A percentile compares a stretch with the other conserved stretches of the same genome.
These are phyloP conservation scores for Aspergillus fumigatiaffinis DNA, from an alignment of 2,329 filamentous ascomycete species.

Conservation along the genomic window DNA sequence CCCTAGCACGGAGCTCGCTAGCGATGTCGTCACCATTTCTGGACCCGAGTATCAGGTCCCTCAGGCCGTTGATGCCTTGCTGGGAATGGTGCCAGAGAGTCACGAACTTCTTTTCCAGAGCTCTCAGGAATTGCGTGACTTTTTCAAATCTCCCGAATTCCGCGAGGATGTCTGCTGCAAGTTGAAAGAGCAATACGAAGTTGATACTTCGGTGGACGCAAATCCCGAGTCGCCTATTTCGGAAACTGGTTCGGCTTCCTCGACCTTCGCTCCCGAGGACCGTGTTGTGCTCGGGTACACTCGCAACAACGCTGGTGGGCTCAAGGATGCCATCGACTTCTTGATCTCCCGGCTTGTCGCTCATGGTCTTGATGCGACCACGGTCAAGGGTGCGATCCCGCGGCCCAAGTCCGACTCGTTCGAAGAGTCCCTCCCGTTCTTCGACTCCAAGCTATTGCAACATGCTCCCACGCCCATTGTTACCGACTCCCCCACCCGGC, in stretches of 20 bases:
- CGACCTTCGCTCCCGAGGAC: conserved; percentile 48
- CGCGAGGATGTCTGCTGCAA: conserved; percentile 74
- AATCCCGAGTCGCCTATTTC: conserved; percentile 27
- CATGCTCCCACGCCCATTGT: conserved; percentile 76
- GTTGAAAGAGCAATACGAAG: conserved; percentile 86
- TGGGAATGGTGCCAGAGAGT: conserved; percentile 96
- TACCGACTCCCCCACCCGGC: conserved; percentile 84
- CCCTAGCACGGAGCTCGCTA: conserved; percentile 94
- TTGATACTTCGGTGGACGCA: conserved; percentile 71
- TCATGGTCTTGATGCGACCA: conserved; percentile 79
- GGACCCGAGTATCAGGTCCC: conserved; percentile 98
- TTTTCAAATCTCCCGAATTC: conserved; percentile 78
- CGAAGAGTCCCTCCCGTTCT: conserved; percentile 93
- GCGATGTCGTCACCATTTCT: conserved; percentile 91
- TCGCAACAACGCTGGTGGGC: conserved; percentile 90
- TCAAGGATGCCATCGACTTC: conserved; percentile 95
- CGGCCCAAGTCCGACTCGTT: conserved; percentile 99
- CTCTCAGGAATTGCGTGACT: conserved; percentile 70
- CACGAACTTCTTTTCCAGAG: conserved; percentile 85
- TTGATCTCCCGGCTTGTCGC: conserved; percentile 80
- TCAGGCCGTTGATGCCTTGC: conserved; percentile 89
- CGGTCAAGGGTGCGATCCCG: conserved; percentile 90
- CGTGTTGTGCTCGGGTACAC: conserved; percentile 76
- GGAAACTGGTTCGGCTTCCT: conserved; percentile 38
- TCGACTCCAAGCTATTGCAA: conserved; percentile 93